Conservation (phyloP, 306 rosid species). For the Adenanthera pavonina region DNA sequence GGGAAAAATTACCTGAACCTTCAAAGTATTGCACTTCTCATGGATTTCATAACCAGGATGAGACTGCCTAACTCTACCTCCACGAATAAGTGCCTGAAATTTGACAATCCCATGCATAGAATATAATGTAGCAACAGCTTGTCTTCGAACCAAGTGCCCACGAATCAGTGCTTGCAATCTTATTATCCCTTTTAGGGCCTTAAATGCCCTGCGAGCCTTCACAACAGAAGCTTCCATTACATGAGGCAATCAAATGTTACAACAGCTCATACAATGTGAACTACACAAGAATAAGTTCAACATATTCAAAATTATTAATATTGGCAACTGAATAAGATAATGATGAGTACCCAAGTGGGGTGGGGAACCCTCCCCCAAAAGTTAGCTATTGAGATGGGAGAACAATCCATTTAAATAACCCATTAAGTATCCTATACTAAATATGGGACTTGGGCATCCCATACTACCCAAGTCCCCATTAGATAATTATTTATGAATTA, state of each 20-base stretch:
- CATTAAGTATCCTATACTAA: no score
- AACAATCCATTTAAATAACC: no score
- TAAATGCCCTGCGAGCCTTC: slow-evolving; percentile 98
- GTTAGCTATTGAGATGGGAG: no score
- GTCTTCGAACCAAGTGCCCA: slow-evolving; percentile 97
- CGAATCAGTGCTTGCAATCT: slow-evolving; percentile 99
- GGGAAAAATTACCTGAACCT: slow-evolving; percentile 55
- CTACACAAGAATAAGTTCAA: slow-evolving; percentile 19
- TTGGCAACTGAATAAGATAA: slow-evolving; percentile 2
- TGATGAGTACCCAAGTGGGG: no score
- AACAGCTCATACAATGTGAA: slow-evolving; percentile 34
- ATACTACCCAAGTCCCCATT: no score
- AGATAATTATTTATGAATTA: slow-evolving; percentile 18
- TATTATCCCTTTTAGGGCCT: slow-evolving; percentile 97
- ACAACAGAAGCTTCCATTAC: slow-evolving; percentile 51
- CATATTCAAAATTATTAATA: slow-evolving; percentile 28
- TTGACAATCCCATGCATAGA: slow-evolving; percentile 87
- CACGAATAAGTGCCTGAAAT: slow-evolving; percentile 85
- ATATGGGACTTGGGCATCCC: no score
- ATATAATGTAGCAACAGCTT: slow-evolving; percentile 87
- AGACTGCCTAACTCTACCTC: slow-evolving; percentile 70
- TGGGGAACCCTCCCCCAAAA: no score
- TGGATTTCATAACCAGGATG: slow-evolving; percentile 71
- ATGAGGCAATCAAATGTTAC: slow-evolving; percentile 38
- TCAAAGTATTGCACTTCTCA: slow-evolving; percentile 49